These are phyloP conservation scores for Arthromyces matolae DNA, from an alignment of 768 basidiomycete genomes.

Conservation along the genomic window DNA sequence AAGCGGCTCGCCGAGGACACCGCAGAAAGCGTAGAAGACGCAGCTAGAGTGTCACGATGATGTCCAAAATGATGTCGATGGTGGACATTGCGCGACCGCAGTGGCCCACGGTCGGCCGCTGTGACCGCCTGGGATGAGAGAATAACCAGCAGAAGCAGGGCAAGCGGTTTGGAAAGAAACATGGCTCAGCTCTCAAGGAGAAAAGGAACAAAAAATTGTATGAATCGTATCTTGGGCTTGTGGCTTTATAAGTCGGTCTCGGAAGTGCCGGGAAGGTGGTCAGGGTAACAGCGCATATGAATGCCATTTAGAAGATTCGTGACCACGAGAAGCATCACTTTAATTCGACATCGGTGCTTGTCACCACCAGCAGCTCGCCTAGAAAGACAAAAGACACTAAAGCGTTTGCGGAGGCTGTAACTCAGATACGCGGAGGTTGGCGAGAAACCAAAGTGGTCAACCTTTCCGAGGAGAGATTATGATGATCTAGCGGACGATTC, in stretches of 20 bases:
- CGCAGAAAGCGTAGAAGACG: background rate
- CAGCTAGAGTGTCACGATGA: background rate
- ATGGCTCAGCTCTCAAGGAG: too few relatives aligned
- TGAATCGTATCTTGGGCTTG: too few relatives aligned
- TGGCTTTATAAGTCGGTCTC: slow-evolving; percentile 10
- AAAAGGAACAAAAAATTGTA: too few relatives aligned
- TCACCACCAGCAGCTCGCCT: slow-evolving; percentile 1
- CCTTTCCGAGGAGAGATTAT: slow-evolving; percentile 12
- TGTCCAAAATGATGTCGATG: slow-evolving; percentile 13
- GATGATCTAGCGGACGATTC: slow-evolving; percentile 1
- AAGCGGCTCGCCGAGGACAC: slow-evolving; percentile 2
- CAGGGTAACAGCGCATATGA: slow-evolving; percentile 9
- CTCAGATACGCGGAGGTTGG: slow-evolving; percentile 26
- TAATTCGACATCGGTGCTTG: slow-evolving; percentile 2
- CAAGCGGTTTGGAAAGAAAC: too few relatives aligned
- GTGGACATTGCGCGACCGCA: slow-evolving; percentile 5
- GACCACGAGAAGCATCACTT: slow-evolving; percentile 10
- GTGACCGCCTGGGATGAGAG: background rate
- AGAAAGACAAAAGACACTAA: slow-evolving; percentile 1
- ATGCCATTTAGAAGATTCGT: slow-evolving; percentile 10
- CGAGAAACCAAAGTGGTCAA: too few relatives aligned
- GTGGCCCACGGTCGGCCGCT: slow-evolving; percentile 13
- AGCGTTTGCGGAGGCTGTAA: slow-evolving; percentile 1
- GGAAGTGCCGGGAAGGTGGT: slow-evolving; percentile 7
- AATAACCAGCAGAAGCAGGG: too few relatives aligned